Evolutionary conservation across 257 asterid species (phyloP).

Genomic region (Ajuga chamaepitys): DNA sequence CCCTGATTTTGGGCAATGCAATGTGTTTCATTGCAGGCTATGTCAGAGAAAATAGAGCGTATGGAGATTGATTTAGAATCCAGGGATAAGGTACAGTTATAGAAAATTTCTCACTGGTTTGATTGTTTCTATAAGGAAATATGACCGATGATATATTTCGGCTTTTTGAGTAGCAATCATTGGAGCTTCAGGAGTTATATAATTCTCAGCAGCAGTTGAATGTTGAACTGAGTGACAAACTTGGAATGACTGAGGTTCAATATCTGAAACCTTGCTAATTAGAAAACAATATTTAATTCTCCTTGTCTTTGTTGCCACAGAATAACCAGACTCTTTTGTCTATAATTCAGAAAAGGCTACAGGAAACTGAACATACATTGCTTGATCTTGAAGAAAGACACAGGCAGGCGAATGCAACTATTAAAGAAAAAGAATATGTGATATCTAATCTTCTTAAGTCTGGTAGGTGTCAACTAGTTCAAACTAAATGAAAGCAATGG

Average conservation of each 20-base stretch:
- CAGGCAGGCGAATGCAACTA: conserved; percentile 69
- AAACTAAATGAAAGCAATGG: neutral
- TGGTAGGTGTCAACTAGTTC: conserved; percentile 38
- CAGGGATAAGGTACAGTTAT: conserved; percentile 62
- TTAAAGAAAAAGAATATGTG: conserved; percentile 77
- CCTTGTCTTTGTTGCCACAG: conserved; percentile 7
- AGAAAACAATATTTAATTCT: neutral
- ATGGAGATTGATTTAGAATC: conserved; percentile 75
- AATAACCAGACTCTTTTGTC: conserved; percentile 11
- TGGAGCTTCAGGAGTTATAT: conserved; percentile 66
- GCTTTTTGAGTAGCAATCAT: conserved; percentile 50
- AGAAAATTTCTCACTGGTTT: neutral
- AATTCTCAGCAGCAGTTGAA: conserved; percentile 64
- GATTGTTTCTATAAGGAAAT: neutral
- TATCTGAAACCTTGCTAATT: neutral
- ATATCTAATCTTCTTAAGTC: conserved; percentile 77
- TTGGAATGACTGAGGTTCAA: conserved; percentile 65
- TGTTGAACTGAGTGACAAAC: conserved; percentile 57
- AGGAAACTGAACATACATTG: conserved; percentile 66
- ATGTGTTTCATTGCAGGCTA: conserved; percentile 43
- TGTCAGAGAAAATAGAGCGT: conserved; percentile 83
- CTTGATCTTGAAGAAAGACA: conserved; percentile 82
- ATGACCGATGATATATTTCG: conserved; percentile 7
- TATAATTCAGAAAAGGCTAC: conserved; percentile 62
- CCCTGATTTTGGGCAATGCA: neutral